Conservation (phyloP, 192 early-diverging fungal genomes). For the Backusella psychrophila region DNA sequence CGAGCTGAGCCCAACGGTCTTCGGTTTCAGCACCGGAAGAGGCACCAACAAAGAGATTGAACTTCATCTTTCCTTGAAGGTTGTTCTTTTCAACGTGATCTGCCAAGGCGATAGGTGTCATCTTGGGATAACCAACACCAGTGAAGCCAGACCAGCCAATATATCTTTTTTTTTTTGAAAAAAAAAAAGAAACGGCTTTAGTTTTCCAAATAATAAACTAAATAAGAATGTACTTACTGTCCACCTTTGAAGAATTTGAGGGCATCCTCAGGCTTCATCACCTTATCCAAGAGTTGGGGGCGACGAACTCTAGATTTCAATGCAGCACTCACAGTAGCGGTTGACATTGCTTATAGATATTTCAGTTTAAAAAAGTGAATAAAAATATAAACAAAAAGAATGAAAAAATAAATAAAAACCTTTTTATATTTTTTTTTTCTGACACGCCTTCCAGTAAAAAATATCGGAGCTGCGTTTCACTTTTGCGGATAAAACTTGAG, state of each 20-base stretch:
- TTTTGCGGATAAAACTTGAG: not conserved
- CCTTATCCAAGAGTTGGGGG: constrained; percentile 31
- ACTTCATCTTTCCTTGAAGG: constrained; percentile 41
- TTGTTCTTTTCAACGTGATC: constrained; percentile 45
- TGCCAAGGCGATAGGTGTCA: constrained; percentile 37
- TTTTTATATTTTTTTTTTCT: not conserved
- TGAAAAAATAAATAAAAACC: not conserved
- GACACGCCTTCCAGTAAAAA: not conserved
- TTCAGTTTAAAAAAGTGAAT: not conserved
- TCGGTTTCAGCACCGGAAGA: constrained; percentile 34
- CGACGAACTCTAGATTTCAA: constrained; percentile 35
- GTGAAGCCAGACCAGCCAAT: constrained; percentile 37
- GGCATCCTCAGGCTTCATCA: constrained; percentile 35
- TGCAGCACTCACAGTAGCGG: constrained; percentile 23
- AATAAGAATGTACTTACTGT: constrained; percentile 23
- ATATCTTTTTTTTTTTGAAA: constrained; percentile 6
- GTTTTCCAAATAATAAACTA: not conserved
- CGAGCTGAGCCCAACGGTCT: constrained; percentile 36
- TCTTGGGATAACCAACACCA: constrained; percentile 44
- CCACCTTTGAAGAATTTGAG: constrained; percentile 39
- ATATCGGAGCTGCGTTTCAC: not conserved
- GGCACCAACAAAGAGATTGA: constrained; percentile 44
- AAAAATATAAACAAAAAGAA: constrained; percentile 8
- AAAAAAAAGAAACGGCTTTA: not conserved
- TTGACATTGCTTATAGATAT: constrained; percentile 11